Evolutionary conservation across 495 filamentous ascomycete species (phyloP).

Genomic region (Penicillium lagena): DNA sequence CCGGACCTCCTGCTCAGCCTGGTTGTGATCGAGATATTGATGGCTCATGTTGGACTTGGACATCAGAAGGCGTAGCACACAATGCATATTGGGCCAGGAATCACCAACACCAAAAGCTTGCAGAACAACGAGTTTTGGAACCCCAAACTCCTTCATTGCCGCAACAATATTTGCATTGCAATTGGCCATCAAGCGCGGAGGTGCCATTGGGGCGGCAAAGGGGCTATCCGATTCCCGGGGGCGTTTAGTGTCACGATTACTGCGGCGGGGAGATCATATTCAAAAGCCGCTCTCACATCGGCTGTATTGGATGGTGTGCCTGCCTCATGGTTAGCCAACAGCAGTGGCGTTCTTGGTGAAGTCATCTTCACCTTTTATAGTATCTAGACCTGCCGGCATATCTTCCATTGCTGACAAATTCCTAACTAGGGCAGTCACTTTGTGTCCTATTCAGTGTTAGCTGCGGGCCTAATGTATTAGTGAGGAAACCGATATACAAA

Average conservation of each 20-base stretch:
- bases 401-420: constrained; percentile 9
- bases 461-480: neutral
- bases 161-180: constrained; percentile 34
- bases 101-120: constrained; percentile 40
- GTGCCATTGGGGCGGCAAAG: constrained; percentile 18
- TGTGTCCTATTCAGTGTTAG: constrained; percentile 4
- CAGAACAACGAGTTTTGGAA: constrained; percentile 34
- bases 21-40: constrained; percentile 37
- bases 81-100: constrained; percentile 40
- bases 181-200: constrained; percentile 39
- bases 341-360: too few relatives aligned
- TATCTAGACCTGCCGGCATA: constrained; percentile 2
- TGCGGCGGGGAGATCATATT: constrained; percentile 17
- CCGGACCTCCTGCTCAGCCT: constrained; percentile 33
- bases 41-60: constrained; percentile 39
- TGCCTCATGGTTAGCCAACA: neutral
- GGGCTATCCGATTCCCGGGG: constrained; percentile 34
- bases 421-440: constrained; percentile 16
- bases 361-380: constrained; percentile 15
- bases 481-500: constrained; percentile 3
- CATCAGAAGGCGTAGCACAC: constrained; percentile 31
- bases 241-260: constrained; percentile 42
- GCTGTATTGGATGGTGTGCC: too few relatives aligned
- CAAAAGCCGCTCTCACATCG: too few relatives aligned
- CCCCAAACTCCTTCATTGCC: constrained; percentile 31